Evolutionary conservation across 148 eudicot species (phyloP), one percentile per base, ranked within the genome.

Genomic region (Spergularia marina): DNA sequence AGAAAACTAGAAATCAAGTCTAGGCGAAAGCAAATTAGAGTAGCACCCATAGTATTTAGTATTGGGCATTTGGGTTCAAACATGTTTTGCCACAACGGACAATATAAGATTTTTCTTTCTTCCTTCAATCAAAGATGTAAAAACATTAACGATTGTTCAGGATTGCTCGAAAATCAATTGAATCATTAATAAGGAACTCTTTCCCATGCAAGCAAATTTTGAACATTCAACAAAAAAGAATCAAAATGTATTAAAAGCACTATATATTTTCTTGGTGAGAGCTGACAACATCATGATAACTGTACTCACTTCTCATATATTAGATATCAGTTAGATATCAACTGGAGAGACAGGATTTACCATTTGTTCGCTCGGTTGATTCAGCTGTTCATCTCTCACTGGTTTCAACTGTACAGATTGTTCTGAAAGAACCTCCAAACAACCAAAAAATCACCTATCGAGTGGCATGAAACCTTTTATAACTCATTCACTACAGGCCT

Each of bases 391-490:
- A 21, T 60, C 59, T 64, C 66, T 80, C 40, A 41, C 75, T 53
- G 64, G 74, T 69, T 76, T 61, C 69, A 66, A 61, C 83, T 81
- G 75, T 81, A 72, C 83, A 77, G 30, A 77, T 52, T 77, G 69
- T 75, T 47, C 68, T 60, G 49, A 76, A 76, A 65, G 63, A 66
- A 59, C 68, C 68, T 68, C 75, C 68, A 55, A 80, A 75, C 55
- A 23, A 53, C 54, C 77, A 68, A 59, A 81, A 70, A 80, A n/a
- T 66, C 68, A 47, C 54, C 72, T 63, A 80, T 53, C 73, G 71
- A 70, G 76, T 77, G 44, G 56, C 76, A 36, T 76, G 9, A 23
- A 66, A 72, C 63, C 64, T 40, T 47, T 36, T 21, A 67, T 69
- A 65, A 47, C 25, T 54, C 71, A 20, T 70, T 63, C 63, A 56